These are phyloP conservation scores for Colletotrichum acutatum DNA, from an alignment of 2,329 filamentous ascomycete species.

Conservation along the genomic window DNA sequence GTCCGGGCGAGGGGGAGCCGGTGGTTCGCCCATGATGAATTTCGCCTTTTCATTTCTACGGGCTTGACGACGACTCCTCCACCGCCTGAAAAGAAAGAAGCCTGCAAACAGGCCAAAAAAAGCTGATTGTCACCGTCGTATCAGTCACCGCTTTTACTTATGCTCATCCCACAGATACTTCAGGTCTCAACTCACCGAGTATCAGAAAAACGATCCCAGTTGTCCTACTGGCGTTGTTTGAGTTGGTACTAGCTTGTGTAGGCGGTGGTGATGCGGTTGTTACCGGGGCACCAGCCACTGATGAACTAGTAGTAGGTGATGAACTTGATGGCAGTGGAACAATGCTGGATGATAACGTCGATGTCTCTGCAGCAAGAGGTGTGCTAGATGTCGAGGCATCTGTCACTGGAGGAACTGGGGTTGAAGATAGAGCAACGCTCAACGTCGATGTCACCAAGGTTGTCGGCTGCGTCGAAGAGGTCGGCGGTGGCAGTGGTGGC, in stretches of 20 bases:
- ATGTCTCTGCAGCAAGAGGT: neutral
- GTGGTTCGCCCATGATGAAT: neutral
- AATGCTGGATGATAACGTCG: neutral
- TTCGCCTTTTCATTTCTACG: neutral
- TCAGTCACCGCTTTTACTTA: neutral
- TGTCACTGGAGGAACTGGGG: neutral
- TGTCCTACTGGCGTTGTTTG: conserved; percentile 4
- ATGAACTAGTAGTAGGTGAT: neutral
- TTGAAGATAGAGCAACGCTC: neutral
- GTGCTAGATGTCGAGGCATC: neutral
- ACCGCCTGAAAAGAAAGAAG: conserved; percentile 1
- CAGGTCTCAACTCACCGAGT: neutral
- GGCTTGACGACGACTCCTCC: neutral
- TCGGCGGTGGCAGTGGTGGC: neutral
- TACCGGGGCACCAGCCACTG: neutral
- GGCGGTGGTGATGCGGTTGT: neutral
- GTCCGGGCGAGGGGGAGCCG: neutral
- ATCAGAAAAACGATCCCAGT: conserved; percentile 7
- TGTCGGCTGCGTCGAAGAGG: neutral
- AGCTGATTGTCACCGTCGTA: neutral
- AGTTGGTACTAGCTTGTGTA: neutral
- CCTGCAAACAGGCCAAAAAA: conserved; percentile 10
- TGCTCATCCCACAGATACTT: too few relatives aligned
- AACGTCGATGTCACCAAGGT: neutral
- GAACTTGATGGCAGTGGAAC: neutral